phyloP scores from a whole-genome alignment of 768 basidiomycete species.

The Cystobasidium tubakii region DNA sequence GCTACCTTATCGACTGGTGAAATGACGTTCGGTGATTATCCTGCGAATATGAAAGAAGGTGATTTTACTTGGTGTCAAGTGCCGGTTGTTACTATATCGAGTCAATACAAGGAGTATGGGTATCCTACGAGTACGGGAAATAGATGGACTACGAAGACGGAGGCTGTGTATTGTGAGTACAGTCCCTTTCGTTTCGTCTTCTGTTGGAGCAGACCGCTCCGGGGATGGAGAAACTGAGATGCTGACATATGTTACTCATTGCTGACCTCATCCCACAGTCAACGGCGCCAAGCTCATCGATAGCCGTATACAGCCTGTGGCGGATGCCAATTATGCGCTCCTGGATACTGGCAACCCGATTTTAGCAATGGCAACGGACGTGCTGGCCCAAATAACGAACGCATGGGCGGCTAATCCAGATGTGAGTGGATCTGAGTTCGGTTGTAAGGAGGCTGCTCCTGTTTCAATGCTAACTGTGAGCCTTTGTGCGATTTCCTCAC shows the following conservation, averaged over 20 bases:
- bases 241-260: no score
- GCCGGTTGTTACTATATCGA: constrained; percentile 18
- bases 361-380: constrained; percentile 22
- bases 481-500: background rate
- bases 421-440: background rate
- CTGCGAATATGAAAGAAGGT: background rate
- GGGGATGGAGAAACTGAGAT: no score
- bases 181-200: no score
- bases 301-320: constrained; percentile 24
- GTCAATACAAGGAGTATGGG: constrained; percentile 24
- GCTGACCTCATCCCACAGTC: background rate
- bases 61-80: constrained; percentile 31
- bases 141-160: constrained; percentile 21
- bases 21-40: constrained; percentile 29
- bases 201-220: no score
- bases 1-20: constrained; percentile 25
- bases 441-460: background rate
- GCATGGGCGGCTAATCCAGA: constrained; percentile 37
- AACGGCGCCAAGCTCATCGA: constrained; percentile 24
- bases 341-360: constrained; percentile 35
- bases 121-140: constrained; percentile 23
- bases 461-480: background rate
- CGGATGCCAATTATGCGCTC: constrained; percentile 22
- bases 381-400: constrained; percentile 31
- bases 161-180: constrained; percentile 21